phyloP scores from a whole-genome alignment of 345 rosid species.

The Sisymbrium altissimum region DNA sequence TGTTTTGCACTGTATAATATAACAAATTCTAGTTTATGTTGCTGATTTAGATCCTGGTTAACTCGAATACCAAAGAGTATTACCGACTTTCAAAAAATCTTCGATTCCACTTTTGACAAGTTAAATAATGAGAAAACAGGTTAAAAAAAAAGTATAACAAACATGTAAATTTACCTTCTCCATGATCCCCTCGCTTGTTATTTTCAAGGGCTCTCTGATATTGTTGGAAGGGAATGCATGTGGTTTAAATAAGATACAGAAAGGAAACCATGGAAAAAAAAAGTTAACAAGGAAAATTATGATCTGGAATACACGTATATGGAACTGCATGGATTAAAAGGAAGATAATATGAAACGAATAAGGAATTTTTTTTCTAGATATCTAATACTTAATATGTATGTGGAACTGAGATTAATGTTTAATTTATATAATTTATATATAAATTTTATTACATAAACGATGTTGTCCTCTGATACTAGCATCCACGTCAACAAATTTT shows the following conservation, averaged over 20 bases:
- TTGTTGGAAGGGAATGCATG: neutral
- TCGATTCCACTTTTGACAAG: neutral
- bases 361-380: neutral
- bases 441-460: no score
- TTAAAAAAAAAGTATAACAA: neutral
- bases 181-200: neutral
- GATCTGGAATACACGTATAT: neutral
- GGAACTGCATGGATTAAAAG: neutral
- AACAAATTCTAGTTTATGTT: neutral
- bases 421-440: no score
- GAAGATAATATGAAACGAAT: neutral
- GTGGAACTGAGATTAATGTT: neutral
- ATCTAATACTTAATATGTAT: neutral
- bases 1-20: neutral
- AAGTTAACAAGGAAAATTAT: neutral
- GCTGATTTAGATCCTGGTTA: neutral
- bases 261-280: neutral
- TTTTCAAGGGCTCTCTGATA: neutral
- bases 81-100: neutral
- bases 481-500: no score
- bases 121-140: neutral
- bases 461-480: no score
- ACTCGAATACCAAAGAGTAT: neutral
- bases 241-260: neutral
- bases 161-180: slow-evolving; percentile 12